Base-by-base conservation (phyloP, 495 filamentous ascomycete species). In the Chaetomidium leptoderma region DNA sequence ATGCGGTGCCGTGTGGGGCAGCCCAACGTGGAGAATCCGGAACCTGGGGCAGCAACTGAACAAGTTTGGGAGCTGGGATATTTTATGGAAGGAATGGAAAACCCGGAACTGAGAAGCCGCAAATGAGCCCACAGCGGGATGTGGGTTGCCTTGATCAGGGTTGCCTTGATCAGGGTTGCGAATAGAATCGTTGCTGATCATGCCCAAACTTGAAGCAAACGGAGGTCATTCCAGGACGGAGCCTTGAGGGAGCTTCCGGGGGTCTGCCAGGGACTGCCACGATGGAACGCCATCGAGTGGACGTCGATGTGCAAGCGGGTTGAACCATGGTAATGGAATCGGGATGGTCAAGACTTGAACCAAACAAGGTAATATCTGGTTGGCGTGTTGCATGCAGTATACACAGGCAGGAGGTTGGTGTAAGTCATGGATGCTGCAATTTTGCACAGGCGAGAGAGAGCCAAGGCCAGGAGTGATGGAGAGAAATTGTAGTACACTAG, bases 21-120 rank as follows among this genome's bases (percentile, higher is more conserved):
- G 32, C 45, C 8, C 45, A 55, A 33, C 30, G 21, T 24, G 52
- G 58, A n/a, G 23, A 33, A 14, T 23, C 23, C 43, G 50, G 33
- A 26, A 49, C 6, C 44, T 39, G 43, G 36, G 40, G 19, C 35
- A 48, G 21, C 21, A 24, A 32, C 7, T 24, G 32, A 27, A 26
- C 6, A 14, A 21, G 24, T 35, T 29, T 52, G 16, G 49, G 32
- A 2, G 35, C 44, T 47, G 39, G 26, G 37, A 29, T 55, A n/a
- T n/a, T n/a, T 43, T 53, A 61, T 44, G 58, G 58, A 56, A 54
- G 19, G 33, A 55, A 17, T 33, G 10, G 23, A 23, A 51, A 52
- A 56, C 46, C 58, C 52, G 46, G 58, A 43, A 55, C 13, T 35
- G 33, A 32, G 36, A 51, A 23, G 50, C 53, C 43, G 53, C 39